Evolutionary conservation across 495 filamentous ascomycete genomes (phyloP), one percentile per base, ranked within the genome.

Genomic region (Aspergillus leporis): DNA sequence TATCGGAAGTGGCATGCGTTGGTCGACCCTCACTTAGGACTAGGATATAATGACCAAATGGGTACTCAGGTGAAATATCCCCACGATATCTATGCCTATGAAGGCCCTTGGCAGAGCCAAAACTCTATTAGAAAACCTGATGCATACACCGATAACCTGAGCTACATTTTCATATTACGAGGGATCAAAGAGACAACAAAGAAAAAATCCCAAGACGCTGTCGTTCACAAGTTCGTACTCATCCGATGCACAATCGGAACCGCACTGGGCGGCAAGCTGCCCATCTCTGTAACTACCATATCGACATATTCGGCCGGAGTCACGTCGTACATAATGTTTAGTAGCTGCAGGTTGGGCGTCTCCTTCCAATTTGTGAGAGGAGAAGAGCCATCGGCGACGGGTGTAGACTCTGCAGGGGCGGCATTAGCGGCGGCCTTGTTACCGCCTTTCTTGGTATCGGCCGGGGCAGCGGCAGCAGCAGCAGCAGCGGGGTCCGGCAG

Each of bases 321-420:
- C 40, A 93, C 91, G 75, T 98, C 94, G 64, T 92, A 97, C 81
- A 97, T 84, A 60, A 96, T 78, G 65, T 96, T 91, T 58, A 94
- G 84, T 7, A 90, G 77, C 65, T 91, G 87, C 43, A 90, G 70
- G 54, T 86, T 85, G 16, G 81, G 74, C 14, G 81, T 80, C 10
- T 87, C 82, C 34, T 73, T 74, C 86, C 89, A 90, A 45, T 81
- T 79, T 28, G 69, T 68, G 25, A 91, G 65, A 0, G 77, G 69
- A 45, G 80, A 76, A 3, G 61, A 61, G 12, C 54, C 38, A 18
- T 65, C 55, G 22, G 56, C 38, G 7, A 60, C 62, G 31, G 69
- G 55, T 45, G 53, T 62, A 5, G 68, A 59, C 21, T 78, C 76
- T 5, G 56, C 50, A 0, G 64, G 69, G 12, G 55, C 58, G 16